Evolutionary conservation across 495 filamentous ascomycete genomes (phyloP), one percentile per base, ranked within the genome.

Genomic region (Xeromyces bisporus): DNA sequence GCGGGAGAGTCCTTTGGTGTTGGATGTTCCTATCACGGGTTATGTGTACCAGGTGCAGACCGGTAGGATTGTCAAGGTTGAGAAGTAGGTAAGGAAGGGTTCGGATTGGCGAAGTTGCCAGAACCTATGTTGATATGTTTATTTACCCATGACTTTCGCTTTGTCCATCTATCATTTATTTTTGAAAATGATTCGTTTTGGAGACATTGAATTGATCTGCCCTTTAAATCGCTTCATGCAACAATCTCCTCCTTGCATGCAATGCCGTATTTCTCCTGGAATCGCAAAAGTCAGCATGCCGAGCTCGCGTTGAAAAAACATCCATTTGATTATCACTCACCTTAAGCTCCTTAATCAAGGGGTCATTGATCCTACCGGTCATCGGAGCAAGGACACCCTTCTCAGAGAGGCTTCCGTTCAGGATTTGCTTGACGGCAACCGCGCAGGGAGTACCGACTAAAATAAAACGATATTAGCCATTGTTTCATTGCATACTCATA

Each of bases 1-100:
- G 45, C 76, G 68, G 57, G 53, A 41, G 17, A 64, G 58, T 25
- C 66, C 66, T 33, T 50, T 74, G 23, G 64, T 86, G 4, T 58
- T 71, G 23, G 66, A 58, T 32, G 58, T 77, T 6, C 56, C 45
- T 2, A 58, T 86, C 26, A 79, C 66, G 8, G 81, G 83, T 1
- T 87, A 77, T 73, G 44, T 87, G 3, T 86, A 85, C 60, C 73
- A 86, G 43, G 76, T 84, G 33, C 69, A 80, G 58, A 83, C 68
- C 3, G 80, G 82, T 1, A 77, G 67, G 56, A 72, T 76, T 18
- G 66, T 58, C 37, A 65, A 62, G 26, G 60, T 83, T 39, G 40
- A 35, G 26, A 33, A 30, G 14, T 31, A 33, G 43, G n/a, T n/a
- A n/a, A n/a, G n/a, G n/a, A n/a, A n/a, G n/a, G n/a, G n/a, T n/a